Percentiles rank a stretch among this genome's conserved stretches.
phyloP scores from a whole-genome alignment of 2,329 filamentous ascomycete species.

The Macroventuria anomochaeta region DNA sequence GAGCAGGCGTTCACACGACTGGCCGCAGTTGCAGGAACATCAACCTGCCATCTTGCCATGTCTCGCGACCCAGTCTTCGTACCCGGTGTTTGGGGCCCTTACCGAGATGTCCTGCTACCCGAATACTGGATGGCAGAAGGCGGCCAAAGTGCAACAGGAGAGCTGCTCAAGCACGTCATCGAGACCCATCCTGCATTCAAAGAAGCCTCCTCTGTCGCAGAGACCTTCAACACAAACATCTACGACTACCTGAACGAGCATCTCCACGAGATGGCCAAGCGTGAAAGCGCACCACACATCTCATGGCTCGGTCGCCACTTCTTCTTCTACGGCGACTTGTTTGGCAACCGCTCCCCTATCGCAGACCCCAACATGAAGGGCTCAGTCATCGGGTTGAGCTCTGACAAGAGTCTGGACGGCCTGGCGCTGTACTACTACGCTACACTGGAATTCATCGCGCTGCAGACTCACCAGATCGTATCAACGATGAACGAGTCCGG shows the following conservation, averaged over 20 bases:
- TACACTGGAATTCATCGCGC: conserved; percentile 96
- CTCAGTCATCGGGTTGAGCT: conserved; percentile 82
- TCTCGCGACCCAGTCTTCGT: conserved; percentile 93
- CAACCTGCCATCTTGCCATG: conserved; percentile 97
- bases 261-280: conserved; percentile 75
- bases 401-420: conserved; percentile 84
- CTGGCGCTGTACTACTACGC: conserved; percentile 93
- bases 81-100: conserved; percentile 94
- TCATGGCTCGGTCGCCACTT: conserved; percentile 89
- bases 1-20: conserved; percentile 90
- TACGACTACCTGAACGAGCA: conserved; percentile 95
- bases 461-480: conserved; percentile 95
- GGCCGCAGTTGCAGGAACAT: conserved; percentile 93
- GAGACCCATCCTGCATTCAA: conserved; percentile 93
- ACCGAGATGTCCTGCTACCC: conserved; percentile 90
- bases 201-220: conserved; percentile 77
- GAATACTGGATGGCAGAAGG: conserved; percentile 97
- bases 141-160: conserved; percentile 94
- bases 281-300: conserved; percentile 73
- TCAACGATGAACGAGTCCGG: conserved; percentile 91
- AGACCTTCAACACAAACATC: conserved; percentile 84
- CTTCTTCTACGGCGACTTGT: conserved; percentile 98
- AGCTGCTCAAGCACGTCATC: conserved; percentile 90
- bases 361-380: conserved; percentile 94
- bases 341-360: conserved; percentile 93